Evolutionary conservation across 148 eudicot genomes (phyloP).

Genomic region (Amaranthus hypochondriacus): DNA sequence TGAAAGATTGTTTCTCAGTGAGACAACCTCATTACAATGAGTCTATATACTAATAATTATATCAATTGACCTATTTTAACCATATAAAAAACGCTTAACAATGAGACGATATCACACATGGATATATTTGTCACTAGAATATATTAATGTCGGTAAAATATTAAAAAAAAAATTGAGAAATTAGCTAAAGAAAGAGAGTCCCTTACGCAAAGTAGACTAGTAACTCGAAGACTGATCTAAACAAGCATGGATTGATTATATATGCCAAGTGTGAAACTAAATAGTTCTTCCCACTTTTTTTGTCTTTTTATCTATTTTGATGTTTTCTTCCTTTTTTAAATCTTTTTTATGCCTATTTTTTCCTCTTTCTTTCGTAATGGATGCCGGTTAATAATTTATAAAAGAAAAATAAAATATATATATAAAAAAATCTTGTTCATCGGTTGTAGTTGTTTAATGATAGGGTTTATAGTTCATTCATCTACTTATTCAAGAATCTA

Average conservation of each 20-base stretch:
- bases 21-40: too few species aligned
- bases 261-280: slow-evolving; percentile 14
- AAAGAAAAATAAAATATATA: too few species aligned
- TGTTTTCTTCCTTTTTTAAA: background rate
- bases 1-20: too few species aligned
- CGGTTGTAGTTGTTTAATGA: too few species aligned
- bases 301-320: background rate
- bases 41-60: too few species aligned
- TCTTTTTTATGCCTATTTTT: background rate
- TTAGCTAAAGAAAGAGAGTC: slow-evolving; percentile 7
- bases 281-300: slow-evolving; percentile 3
- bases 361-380: background rate
- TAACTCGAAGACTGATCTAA: background rate
- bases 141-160: background rate
- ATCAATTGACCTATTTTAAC: too few species aligned
- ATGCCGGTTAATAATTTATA: too few species aligned
- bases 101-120: too few species aligned
- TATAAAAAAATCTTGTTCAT: too few species aligned
- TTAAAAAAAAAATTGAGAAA: background rate
- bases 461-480: too few species aligned
- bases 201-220: slow-evolving; percentile 22
- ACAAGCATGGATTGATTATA: background rate
- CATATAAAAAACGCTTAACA: too few species aligned
- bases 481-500: too few species aligned
- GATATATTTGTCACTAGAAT: background rate